These are phyloP conservation scores for Bothriochloa decipiens DNA, from an alignment of 176 grass and related monocot species.

Conservation along the genomic window DNA sequence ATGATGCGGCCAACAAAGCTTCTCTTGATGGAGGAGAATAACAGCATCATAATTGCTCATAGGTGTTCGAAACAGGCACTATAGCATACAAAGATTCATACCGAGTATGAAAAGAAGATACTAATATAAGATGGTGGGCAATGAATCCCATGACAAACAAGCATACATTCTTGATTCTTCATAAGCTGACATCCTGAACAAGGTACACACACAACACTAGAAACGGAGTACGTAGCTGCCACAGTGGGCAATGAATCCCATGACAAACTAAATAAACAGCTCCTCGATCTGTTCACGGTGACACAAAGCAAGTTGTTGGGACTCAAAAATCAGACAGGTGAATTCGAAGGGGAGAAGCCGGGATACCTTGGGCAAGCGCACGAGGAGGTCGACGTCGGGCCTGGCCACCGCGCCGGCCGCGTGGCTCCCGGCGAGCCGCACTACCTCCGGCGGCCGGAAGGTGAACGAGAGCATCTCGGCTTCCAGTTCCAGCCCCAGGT, in stretches of 20 bases:
- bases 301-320: background rate
- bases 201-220: background rate
- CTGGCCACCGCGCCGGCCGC: conserved; percentile 57
- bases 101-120: background rate
- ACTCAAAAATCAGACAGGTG: background rate
- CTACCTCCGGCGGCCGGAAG: conserved; percentile 64
- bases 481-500: conserved; percentile 51
- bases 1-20: conserved; percentile 66
- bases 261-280: background rate
- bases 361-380: conserved; percentile 84
- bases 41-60: conserved; percentile 96
- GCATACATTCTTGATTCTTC: background rate
- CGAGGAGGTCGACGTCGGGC: conserved; percentile 84
- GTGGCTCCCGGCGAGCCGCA: conserved; percentile 65
- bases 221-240: background rate
- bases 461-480: conserved; percentile 60
- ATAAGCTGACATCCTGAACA: background rate
- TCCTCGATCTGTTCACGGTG: background rate
- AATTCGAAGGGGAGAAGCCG: background rate
- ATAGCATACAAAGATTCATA: conserved; percentile 32
- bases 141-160: background rate
- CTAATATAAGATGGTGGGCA: conserved; percentile 6
- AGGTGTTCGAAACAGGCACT: conserved; percentile 82
- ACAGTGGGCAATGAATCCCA: background rate
- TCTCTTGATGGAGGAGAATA: conserved; percentile 76